Percentiles rank a stretch among this genome's conserved stretches.
phyloP scores from a whole-genome alignment of 1,139 yeast species.

The Lodderomyces oxycetoniae region DNA sequence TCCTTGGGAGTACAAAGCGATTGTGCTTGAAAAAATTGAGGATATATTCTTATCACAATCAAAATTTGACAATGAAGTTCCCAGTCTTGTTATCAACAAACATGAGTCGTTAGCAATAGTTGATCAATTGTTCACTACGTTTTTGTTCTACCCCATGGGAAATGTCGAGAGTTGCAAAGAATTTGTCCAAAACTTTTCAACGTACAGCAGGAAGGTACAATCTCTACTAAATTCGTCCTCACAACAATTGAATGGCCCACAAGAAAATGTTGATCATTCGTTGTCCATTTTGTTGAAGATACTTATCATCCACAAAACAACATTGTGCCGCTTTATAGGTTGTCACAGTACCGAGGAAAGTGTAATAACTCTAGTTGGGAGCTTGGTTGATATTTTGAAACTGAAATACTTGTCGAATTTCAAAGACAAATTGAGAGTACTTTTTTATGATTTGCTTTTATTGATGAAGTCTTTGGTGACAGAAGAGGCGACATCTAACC shows the following conservation, averaged over 20 bases:
- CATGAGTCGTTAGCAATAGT: slow-evolving; percentile 21
- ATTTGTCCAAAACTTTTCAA: slow-evolving; percentile 16
- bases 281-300: slow-evolving; percentile 50
- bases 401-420: slow-evolving; percentile 34
- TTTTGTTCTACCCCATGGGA: slow-evolving; percentile 27
- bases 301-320: slow-evolving; percentile 53
- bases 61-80: slow-evolving; percentile 6
- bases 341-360: slow-evolving; percentile 28
- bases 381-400: slow-evolving; percentile 44
- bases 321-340: slow-evolving; percentile 30
- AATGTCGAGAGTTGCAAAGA: slow-evolving; percentile 18
- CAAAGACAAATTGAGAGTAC: slow-evolving; percentile 50
- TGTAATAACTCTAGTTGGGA: slow-evolving; percentile 33
- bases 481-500: slow-evolving; percentile 14
- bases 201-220: neutral
- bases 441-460: slow-evolving; percentile 58
- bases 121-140: slow-evolving; percentile 38
- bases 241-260: neutral
- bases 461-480: slow-evolving; percentile 46
- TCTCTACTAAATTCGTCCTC: neutral
- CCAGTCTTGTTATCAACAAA: neutral
- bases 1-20: slow-evolving; percentile 27
- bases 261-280: slow-evolving; percentile 15
- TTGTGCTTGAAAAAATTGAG: slow-evolving; percentile 29
- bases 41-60: slow-evolving; percentile 14